Conservation (phyloP, 2,329 filamentous ascomycete species). For the Tolypocladium guangdongense region DNA sequence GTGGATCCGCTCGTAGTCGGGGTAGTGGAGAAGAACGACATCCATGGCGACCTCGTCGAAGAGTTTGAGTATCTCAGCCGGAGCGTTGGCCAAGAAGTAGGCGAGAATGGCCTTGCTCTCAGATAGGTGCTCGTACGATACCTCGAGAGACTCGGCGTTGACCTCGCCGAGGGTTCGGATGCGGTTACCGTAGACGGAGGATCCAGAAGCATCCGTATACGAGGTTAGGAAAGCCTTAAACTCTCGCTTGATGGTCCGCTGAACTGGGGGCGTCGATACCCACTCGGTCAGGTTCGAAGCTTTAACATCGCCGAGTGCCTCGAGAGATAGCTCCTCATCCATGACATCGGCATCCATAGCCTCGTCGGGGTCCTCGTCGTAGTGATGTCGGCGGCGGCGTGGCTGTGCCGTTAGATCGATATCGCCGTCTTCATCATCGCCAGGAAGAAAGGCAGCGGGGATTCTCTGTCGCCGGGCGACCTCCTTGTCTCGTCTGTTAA, state of each 20-base stretch:
- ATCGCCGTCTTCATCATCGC: conserved; percentile 76
- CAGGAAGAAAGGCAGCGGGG: conserved; percentile 63
- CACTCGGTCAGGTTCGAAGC: conserved; percentile 89
- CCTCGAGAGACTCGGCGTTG: conserved; percentile 91
- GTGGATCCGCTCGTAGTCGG: conserved; percentile 95
- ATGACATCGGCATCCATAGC: conserved; percentile 89
- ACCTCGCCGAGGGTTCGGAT: conserved; percentile 94
- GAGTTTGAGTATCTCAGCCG: conserved; percentile 87
- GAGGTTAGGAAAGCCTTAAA: conserved; percentile 97
- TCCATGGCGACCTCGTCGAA: conserved; percentile 98
- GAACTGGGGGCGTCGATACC: conserved; percentile 82
- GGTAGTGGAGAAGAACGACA: conserved; percentile 89
- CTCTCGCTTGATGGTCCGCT: conserved; percentile 87
- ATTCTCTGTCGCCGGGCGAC: conserved; percentile 55
- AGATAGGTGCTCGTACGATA: conserved; percentile 87
- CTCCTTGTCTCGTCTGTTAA: conserved; percentile 65
- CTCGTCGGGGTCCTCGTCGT: conserved; percentile 90
- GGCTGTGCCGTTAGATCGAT: conserved; percentile 79
- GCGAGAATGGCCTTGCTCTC: conserved; percentile 87
- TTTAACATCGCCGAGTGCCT: conserved; percentile 87
- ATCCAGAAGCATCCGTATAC: conserved; percentile 80
- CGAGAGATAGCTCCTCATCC: conserved; percentile 88
- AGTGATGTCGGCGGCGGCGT: conserved; percentile 73
- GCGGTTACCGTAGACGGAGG: conserved; percentile 88
- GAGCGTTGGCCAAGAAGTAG: conserved; percentile 92